A percentile compares a stretch with the other conserved stretches of the same genome.
phyloP scores from a whole-genome alignment of 2,329 filamentous ascomycete species.

The Fusarium avenaceum region DNA sequence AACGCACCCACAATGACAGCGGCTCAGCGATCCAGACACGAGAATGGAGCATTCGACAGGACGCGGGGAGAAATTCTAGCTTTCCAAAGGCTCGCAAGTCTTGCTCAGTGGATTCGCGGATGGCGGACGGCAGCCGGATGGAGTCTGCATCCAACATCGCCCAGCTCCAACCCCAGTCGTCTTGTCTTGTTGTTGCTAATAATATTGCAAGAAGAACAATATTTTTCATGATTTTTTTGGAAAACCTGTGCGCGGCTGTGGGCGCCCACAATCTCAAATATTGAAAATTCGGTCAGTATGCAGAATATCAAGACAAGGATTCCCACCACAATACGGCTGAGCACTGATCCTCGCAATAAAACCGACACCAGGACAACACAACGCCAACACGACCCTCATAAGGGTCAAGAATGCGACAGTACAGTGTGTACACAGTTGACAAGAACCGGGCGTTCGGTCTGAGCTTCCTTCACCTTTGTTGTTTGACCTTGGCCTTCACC shows the following conservation, averaged over 20 bases:
- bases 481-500: conserved; percentile 19
- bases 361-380: conserved; percentile 30
- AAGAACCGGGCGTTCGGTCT: conserved; percentile 47
- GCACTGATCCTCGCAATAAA: conserved; percentile 22
- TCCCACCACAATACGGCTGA: conserved; percentile 20
- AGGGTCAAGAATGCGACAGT: conserved; percentile 33
- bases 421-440: conserved; percentile 40
- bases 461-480: conserved; percentile 46
- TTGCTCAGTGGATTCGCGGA: conserved; percentile 45
- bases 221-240: conserved; percentile 36
- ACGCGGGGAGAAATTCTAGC: conserved; percentile 45
- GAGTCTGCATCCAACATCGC: conserved; percentile 40
- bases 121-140: conserved; percentile 43
- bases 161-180: conserved; percentile 38
- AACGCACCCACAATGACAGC: conserved; percentile 51
- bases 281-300: conserved; percentile 30
- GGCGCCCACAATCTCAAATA: conserved; percentile 40
- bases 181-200: conserved; percentile 31
- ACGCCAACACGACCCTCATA: conserved; percentile 36
- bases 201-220: conserved; percentile 25
- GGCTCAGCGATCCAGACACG: conserved; percentile 49
- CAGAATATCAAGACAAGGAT: conserved; percentile 31
- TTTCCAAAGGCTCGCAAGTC: conserved; percentile 27
- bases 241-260: conserved; percentile 33
- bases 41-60: conserved; percentile 35